Conservation (phyloP, 1,139 yeast species). For the Keqinozyma sinolaborantium region DNA sequence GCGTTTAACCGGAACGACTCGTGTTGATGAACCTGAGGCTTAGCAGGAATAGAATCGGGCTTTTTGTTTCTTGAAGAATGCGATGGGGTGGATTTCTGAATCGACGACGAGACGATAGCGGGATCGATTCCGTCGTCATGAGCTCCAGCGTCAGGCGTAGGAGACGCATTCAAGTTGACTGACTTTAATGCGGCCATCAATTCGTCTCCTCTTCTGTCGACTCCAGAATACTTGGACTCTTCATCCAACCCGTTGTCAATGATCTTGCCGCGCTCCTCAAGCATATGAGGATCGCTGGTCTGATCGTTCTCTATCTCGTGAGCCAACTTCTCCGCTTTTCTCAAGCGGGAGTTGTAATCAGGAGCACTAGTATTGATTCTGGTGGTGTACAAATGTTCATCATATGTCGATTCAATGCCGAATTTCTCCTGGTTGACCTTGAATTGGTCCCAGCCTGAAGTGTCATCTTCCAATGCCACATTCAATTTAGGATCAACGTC, state of each 20-base stretch:
- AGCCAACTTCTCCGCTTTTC: slow-evolving; percentile 76
- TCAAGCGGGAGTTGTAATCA: slow-evolving; percentile 61
- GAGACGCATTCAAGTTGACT: slow-evolving; percentile 40
- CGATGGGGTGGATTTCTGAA: slow-evolving; percentile 11
- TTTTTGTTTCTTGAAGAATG: slow-evolving; percentile 13
- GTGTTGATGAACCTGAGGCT: slow-evolving; percentile 26
- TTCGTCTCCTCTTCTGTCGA: slow-evolving; percentile 61
- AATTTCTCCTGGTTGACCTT: slow-evolving; percentile 84
- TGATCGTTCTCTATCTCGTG: slow-evolving; percentile 73
- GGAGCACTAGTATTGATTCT: slow-evolving; percentile 73
- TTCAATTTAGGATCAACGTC: slow-evolving; percentile 21
- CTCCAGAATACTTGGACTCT: slow-evolving; percentile 96
- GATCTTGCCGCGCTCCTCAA: slow-evolving; percentile 85
- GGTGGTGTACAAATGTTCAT: slow-evolving; percentile 89
- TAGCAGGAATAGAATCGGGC: slow-evolving; percentile 32
- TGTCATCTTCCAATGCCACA: slow-evolving; percentile 41
- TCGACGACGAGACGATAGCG: slow-evolving; percentile 65
- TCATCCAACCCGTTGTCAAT: slow-evolving; percentile 91
- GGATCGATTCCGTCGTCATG: slow-evolving; percentile 60
- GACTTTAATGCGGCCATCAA: slow-evolving; percentile 57
- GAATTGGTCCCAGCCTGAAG: slow-evolving; percentile 85
- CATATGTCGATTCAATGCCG: slow-evolving; percentile 83
- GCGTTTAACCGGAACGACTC: slow-evolving; percentile 50
- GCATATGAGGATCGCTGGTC: slow-evolving; percentile 72
- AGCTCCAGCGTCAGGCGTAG: slow-evolving; percentile 62